Percentiles rank a stretch among this genome's conserved stretches.
Conservation (phyloP, 345 rosid species). For the Geranium rotundifolium region DNA sequence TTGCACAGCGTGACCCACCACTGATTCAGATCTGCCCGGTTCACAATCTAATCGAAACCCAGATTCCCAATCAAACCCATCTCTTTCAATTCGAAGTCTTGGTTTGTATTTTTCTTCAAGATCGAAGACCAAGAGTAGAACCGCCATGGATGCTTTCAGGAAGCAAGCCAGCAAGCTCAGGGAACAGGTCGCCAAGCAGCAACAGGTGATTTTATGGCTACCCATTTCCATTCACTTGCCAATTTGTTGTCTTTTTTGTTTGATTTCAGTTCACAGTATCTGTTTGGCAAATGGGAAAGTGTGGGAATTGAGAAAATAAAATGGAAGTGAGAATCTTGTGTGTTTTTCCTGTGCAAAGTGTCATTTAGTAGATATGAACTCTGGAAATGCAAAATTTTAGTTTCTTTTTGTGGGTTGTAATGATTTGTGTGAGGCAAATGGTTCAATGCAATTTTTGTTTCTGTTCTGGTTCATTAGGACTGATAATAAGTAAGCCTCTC, state of each 20-base stretch:
- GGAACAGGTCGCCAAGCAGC: slow-evolving; percentile 96
- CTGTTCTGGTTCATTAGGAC: too few relatives aligned
- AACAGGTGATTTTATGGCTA: slow-evolving; percentile 29
- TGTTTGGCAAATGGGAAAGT: neutral
- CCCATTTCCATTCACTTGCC: slow-evolving; percentile 3
- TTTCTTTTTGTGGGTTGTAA: too few relatives aligned
- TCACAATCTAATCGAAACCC: neutral
- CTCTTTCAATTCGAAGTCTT: neutral
- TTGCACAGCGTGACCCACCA: too few relatives aligned
- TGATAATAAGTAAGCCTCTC: too few relatives aligned
- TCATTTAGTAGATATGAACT: too few relatives aligned
- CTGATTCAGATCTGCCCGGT: too few relatives aligned
- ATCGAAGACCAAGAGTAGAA: neutral
- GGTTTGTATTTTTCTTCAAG: neutral
- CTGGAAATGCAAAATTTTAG: too few relatives aligned
- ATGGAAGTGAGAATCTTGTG: too few relatives aligned
- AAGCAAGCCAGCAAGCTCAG: slow-evolving; percentile 88
- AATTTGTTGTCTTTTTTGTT: neutral
- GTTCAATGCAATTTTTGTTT: too few relatives aligned
- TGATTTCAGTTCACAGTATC: too few relatives aligned
- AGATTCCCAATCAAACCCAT: neutral
- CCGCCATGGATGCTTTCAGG: slow-evolving; percentile 69
- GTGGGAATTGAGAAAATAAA: neutral
- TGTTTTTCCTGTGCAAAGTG: too few relatives aligned
- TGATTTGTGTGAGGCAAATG: too few relatives aligned